Base-by-base conservation (phyloP, 441 rosid genomes). In the Populus tomentosa region DNA sequence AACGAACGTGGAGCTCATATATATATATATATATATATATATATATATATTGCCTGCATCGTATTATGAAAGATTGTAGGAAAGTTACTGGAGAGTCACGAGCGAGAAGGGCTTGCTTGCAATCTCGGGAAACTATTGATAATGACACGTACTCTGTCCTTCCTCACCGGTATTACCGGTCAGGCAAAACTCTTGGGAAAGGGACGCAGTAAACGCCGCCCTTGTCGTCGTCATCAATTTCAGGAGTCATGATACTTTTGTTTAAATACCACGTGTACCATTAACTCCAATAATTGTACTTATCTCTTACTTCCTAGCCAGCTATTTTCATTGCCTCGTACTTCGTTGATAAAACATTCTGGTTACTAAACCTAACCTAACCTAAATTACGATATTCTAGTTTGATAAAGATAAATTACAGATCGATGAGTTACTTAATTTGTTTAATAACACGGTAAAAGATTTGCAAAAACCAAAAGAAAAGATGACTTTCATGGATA, bases 101-200 rank as follows among this genome's bases (percentile, higher is more conserved):
- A 8, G 71, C 50, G 64, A 64, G 32, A 10, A 69, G 30, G 65
- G 36, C 36, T 33, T 33, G 16, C 23, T 3, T 30, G 33, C 50
- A 30, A 8, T 75, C 26, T 65, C 46, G n/a, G 23, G 77, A 75
- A 72, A 69, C 18, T 70, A 42, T 5, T 35, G 78, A 75, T 63
- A 10, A 70, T 7, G 78, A 84, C 82, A 40, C 67, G 74, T 65
- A 13, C n/a, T 46, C 71, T 80, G 82, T 79, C 82, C 28, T 67
- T 70, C 79, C 24, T 69, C 67, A 80, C 83, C 85, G 79, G 83
- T 77, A 82, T 32, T 80, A 82, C 83, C 81, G 75, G 85, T 77
- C 72, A 76, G 69, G 62, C 30, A 32, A 38, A 3, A 1, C 23
- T 26, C 1, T 30, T 0, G 32, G 8, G 74, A 83, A 33, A 78